These are phyloP conservation scores for Volvox reticuliferus DNA, from an alignment of 139 green algal species.

Conservation along the genomic window DNA sequence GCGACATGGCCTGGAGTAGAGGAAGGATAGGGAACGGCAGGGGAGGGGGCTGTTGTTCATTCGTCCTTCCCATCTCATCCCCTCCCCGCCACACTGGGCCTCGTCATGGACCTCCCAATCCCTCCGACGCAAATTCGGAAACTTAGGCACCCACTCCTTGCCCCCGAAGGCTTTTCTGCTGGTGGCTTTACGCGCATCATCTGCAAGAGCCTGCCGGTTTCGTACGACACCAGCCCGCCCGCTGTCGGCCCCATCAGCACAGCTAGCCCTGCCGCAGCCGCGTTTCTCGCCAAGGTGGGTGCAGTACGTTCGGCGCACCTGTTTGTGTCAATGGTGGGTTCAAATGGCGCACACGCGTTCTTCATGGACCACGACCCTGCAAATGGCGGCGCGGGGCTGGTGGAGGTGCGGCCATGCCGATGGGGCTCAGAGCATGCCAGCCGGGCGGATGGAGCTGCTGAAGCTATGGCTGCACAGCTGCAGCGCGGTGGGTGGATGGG, in stretches of 20 bases:
- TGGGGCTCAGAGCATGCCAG: neutral
- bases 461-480: conserved; percentile 34
- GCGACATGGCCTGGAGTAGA: too few species aligned
- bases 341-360: conserved; percentile 19
- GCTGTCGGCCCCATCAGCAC: neutral
- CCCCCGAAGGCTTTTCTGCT: conserved; percentile 17
- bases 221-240: neutral
- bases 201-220: neutral
- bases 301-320: conserved; percentile 30
- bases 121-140: neutral
- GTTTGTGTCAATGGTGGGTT: neutral
- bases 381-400: neutral
- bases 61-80: too few species aligned
- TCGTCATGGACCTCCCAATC: neutral
- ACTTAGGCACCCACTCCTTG: too few species aligned
- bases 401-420: conserved; percentile 38
- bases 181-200: neutral
- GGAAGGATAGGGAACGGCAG: too few species aligned
- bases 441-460: neutral
- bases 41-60: too few species aligned
- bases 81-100: neutral
- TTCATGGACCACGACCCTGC: conserved; percentile 9
- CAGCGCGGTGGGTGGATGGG: neutral
- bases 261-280: neutral
- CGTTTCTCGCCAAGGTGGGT: neutral